Base-by-base conservation (phyloP, 352 stramenopile genomes). In the Phytopythium sindhum region DNA sequence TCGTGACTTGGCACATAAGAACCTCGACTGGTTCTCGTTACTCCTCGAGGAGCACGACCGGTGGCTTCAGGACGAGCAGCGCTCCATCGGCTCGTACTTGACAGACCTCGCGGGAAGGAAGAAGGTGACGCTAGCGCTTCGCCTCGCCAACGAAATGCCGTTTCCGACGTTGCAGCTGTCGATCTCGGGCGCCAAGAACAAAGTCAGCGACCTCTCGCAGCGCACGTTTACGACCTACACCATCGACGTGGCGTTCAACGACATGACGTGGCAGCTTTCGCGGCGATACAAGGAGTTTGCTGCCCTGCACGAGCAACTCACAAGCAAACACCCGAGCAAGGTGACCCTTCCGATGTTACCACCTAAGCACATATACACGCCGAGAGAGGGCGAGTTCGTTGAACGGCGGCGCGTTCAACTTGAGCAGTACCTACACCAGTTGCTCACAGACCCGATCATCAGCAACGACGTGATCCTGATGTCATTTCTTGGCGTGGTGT, bases 401-500 rank as follows among this genome's bases (percentile, higher is more conserved):
- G 67, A 76, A 47, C 71, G 71, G 50, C 81, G 84, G 15, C 81
- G 86, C 15, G 59, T 74, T 17, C 78, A 88, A n/a, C 72, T 95
- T 17, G 84, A 92, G 64, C 62, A 65, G n/a, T 93, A 91, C 64
- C 52, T 89, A 37, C 74, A 80, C 26, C 63, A 81, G 14, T 37
- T 92, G 41, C 42, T 93, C 14, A 48, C 73, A 9, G 69, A 90
- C 57, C 69, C 78, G 1, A 42, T 84, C 8, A 62, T 81, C 11
- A 79, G 76, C 33, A 72, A 70, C 12, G 84, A 93, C 28, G 84
- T 95, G 19, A 61, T 89, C 14, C 35, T 95, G 2, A 68, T 95
- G 64, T 88, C 79, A 8, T 95, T 95, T 52, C 60, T 95, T 1
- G 86, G 86, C 2, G 77, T 91, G 23, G 81, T 92, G 0, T 93